phyloP scores from a whole-genome alignment of 1,139 yeast species.

The Zygoascus sp. region DNA sequence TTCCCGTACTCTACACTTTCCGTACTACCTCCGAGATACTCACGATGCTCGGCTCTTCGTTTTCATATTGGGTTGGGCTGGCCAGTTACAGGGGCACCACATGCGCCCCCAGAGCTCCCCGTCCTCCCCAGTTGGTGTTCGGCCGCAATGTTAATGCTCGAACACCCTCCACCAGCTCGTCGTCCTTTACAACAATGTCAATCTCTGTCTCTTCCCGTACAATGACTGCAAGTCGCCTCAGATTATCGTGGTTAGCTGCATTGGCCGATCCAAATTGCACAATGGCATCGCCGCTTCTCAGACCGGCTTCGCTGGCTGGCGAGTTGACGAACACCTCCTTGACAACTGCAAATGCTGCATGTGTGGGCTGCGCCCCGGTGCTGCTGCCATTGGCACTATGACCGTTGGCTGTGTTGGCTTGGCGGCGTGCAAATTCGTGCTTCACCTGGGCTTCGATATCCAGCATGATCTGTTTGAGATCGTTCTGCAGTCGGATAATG shows the following conservation, averaged over 20 bases:
- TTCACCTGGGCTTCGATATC: constrained; percentile 46
- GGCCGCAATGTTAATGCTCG: constrained; percentile 45
- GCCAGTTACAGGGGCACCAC: constrained; percentile 44
- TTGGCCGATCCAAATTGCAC: constrained; percentile 50
- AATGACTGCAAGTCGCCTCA: constrained; percentile 40
- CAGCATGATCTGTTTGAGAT: constrained; percentile 49
- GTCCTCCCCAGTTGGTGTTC: constrained; percentile 58
- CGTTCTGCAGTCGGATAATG: constrained; percentile 67
- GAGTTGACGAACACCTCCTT: constrained; percentile 37
- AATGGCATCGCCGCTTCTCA: constrained; percentile 45
- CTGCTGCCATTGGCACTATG: constrained; percentile 14
- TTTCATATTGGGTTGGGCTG: too few relatives aligned
- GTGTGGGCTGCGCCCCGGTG: constrained; percentile 7
- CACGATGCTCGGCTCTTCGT: too few relatives aligned
- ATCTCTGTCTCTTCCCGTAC: constrained; percentile 23
- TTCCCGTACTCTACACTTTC: too few relatives aligned
- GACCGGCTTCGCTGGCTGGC: constrained; percentile 34
- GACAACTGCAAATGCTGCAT: constrained; percentile 51
- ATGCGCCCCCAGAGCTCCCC: constrained; percentile 71
- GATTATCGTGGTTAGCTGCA: constrained; percentile 48
- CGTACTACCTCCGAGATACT: too few relatives aligned
- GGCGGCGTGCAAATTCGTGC: constrained; percentile 37
- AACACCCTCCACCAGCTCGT: constrained; percentile 4
- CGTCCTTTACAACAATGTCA: constrained; percentile 9
- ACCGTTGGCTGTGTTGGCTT: constrained; percentile 10